A percentile compares a stretch with the other conserved stretches of the same genome.
Evolutionary conservation across 2,329 filamentous ascomycete genomes (phyloP).

Genomic region (Talaromyces sp.): DNA sequence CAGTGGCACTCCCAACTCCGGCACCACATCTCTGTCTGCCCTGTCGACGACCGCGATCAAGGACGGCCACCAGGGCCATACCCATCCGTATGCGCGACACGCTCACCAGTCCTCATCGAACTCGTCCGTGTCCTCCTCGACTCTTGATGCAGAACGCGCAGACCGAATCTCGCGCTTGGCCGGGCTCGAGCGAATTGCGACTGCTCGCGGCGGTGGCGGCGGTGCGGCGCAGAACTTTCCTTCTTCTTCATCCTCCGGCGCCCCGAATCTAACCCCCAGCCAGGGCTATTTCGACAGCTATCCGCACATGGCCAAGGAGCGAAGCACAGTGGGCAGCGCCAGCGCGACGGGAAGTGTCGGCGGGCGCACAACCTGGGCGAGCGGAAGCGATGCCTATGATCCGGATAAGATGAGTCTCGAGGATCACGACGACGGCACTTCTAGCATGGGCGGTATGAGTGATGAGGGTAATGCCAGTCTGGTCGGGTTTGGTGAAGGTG

Average conservation of each 20-base stretch:
- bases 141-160: slow-evolving; percentile 84
- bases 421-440: slow-evolving; percentile 62
- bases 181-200: slow-evolving; percentile 81
- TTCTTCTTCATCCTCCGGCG: slow-evolving; percentile 3
- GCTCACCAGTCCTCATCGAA: slow-evolving; percentile 53
- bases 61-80: slow-evolving; percentile 84
- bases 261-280: slow-evolving; percentile 36
- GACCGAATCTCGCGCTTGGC: slow-evolving; percentile 93
- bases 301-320: slow-evolving; percentile 65
- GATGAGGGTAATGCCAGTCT: slow-evolving; percentile 79
- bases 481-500: slow-evolving; percentile 89
- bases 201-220: slow-evolving; percentile 54
- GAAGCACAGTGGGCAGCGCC: slow-evolving; percentile 85
- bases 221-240: slow-evolving; percentile 21
- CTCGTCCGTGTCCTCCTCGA: slow-evolving; percentile 60
- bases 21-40: slow-evolving; percentile 84
- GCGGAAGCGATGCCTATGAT: slow-evolving; percentile 55
- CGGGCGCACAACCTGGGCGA: slow-evolving; percentile 65
- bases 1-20: slow-evolving; percentile 88
- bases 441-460: slow-evolving; percentile 72
- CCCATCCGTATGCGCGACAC: slow-evolving; percentile 56
- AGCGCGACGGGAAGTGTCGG: slow-evolving; percentile 73
- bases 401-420: slow-evolving; percentile 52
- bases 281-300: slow-evolving; percentile 78
- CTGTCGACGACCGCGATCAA: slow-evolving; percentile 94